phyloP scores from a whole-genome alignment of 345 rosid species.

The Linum tenue region DNA sequence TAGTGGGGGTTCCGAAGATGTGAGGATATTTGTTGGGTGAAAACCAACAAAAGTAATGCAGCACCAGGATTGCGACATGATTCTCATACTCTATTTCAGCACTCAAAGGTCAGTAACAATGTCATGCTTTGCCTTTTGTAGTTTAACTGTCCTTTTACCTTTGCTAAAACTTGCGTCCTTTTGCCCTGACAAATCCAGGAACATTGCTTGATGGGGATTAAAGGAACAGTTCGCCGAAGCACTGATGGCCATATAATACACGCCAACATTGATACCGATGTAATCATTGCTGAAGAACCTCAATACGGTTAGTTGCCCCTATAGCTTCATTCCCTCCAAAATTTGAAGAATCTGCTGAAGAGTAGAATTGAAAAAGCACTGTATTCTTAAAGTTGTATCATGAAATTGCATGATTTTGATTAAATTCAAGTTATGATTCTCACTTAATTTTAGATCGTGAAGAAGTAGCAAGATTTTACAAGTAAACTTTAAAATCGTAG shows the following conservation, averaged over 20 bases:
- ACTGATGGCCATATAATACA: conserved; percentile 98
- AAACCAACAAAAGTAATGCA: conserved; percentile 90
- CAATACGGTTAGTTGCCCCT: conserved; percentile 63
- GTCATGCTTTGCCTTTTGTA: conserved; percentile 13
- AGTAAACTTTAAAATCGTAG: too few species aligned
- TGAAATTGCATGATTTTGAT: background rate
- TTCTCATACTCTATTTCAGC: conserved; percentile 91
- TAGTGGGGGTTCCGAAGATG: conserved; percentile 99
- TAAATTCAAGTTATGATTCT: too few species aligned
- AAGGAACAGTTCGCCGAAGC: conserved; percentile 97
- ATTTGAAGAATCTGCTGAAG: too few species aligned
- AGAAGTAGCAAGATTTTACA: too few species aligned
- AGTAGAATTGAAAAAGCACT: too few species aligned
- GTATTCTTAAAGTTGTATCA: too few species aligned
- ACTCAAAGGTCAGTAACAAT: conserved; percentile 64
- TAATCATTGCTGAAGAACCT: conserved; percentile 96
- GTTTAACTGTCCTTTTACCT: background rate
- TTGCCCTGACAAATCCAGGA: conserved; percentile 31
- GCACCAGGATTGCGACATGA: conserved; percentile 91
- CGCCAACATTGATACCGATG: conserved; percentile 97
- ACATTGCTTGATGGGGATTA: conserved; percentile 99
- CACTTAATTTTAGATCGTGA: too few species aligned
- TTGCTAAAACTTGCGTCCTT: too few species aligned
- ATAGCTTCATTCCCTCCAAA: background rate
- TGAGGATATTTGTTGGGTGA: conserved; percentile 99